Base-by-base conservation (phyloP, 768 basidiomycete species). In the Lactifluus echinatus region DNA sequence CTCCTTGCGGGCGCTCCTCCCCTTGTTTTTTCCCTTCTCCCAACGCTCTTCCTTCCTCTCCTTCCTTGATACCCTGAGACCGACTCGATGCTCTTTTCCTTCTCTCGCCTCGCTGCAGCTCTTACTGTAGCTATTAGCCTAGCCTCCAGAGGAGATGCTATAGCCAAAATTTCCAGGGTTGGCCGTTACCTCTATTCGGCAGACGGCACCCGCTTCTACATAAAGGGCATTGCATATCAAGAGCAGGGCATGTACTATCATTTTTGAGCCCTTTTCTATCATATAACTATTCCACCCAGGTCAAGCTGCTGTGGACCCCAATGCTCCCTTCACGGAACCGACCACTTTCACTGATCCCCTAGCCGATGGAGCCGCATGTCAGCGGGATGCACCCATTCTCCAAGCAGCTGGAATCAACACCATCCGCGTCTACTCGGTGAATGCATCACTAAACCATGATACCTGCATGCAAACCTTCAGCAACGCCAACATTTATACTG, bases 211-310 rank as follows among this genome's bases (percentile, higher is more conserved):
- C 73, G 93, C 52, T 95, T 94, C 72, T 93, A 83, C 72, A 87
- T 96, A 72, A 91, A 89, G 70, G 90, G 89, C 52, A 72, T 92
- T 54, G 87, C 88, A 11, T 93, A 93, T 70, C 89, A 92, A 68
- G 76, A 80, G 59, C 88, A 92, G 72, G 91, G 93, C 82, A 55
- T 50, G 70, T 58, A 3, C 29, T 28, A 8, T 8, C 23, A 8
- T 34, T 19, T 21, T 28, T 14, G 26, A 23, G 37, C 26, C 2
- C 21, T 33, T 21, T 14, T 45, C n/a, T 17, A 34, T 37, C 12
- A n/a, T 47, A 5, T 26, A 26, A 51, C 23, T 8, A 17, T 28
- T 55, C 15, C 24, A 44, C 17, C n/a, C 37, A 54, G 50, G 58
- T 37, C 43, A n/a, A 6, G 12, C 36, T 23, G 14, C 12, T 43